Conservation (phyloP, 306 rosid genomes). For the Hippophae tibetana region DNA sequence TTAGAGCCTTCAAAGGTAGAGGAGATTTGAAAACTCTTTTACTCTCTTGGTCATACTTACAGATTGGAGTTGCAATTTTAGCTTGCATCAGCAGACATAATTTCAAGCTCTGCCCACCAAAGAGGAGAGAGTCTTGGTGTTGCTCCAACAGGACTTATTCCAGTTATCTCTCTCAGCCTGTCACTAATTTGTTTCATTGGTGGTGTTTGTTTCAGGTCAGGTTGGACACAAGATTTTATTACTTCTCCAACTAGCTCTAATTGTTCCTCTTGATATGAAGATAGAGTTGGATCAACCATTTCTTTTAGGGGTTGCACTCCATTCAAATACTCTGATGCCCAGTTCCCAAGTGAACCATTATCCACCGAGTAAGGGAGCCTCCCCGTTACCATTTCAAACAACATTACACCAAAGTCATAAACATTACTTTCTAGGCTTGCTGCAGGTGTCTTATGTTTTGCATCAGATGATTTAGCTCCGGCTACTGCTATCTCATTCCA, state of each 20-base stretch:
- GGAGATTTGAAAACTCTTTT: constrained; percentile 3
- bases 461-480: constrained; percentile 21
- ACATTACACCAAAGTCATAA: constrained; percentile 65
- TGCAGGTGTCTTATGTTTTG: constrained; percentile 24
- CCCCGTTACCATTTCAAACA: constrained; percentile 78
- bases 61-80: constrained; percentile 22
- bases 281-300: constrained; percentile 64
- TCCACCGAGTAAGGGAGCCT: constrained; percentile 58
- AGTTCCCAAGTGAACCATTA: constrained; percentile 40
- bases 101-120: constrained; percentile 99
- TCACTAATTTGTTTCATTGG: constrained; percentile 45
- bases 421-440: constrained; percentile 43
- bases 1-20: not conserved
- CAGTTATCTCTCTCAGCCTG: constrained; percentile 62
- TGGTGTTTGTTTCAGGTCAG: constrained; percentile 46
- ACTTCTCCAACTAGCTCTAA: constrained; percentile 45
- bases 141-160: constrained; percentile 66
- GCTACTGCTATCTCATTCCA: constrained; percentile 43
- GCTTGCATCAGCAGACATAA: constrained; percentile 48
- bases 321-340: constrained; percentile 54
- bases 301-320: constrained; percentile 38
- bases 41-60: constrained; percentile 21
- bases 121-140: constrained; percentile 79
- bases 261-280: constrained; percentile 47
- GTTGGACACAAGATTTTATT: constrained; percentile 46